Evolutionary conservation across 345 rosid genomes (phyloP).

Genomic region (Kandelia obovata): DNA sequence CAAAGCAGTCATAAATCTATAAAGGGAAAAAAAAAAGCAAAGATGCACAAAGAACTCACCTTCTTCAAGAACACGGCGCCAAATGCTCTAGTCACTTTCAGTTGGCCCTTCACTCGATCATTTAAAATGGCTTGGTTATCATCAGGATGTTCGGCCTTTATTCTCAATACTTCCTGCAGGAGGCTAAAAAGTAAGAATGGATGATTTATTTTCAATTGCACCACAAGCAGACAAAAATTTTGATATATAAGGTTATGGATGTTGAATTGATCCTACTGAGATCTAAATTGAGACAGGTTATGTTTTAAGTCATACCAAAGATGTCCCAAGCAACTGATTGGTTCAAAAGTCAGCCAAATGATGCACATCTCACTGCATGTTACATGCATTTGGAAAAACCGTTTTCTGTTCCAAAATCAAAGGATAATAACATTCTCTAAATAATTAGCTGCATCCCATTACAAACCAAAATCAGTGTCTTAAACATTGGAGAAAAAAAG

Average conservation of each 20-base stretch:
- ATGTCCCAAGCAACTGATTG: neutral
- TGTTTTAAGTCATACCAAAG: neutral
- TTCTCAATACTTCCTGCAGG: slow-evolving; percentile 73
- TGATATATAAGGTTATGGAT: neutral
- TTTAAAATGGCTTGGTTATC: slow-evolving; percentile 74
- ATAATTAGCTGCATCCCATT: neutral
- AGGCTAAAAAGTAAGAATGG: slow-evolving; percentile 10
- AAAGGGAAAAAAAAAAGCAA: neutral
- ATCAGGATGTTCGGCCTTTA: slow-evolving; percentile 82
- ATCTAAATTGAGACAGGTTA: neutral
- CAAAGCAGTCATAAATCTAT: neutral
- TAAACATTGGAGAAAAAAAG: no score
- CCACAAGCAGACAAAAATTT: slow-evolving; percentile 4
- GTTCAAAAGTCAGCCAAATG: slow-evolving; percentile 4
- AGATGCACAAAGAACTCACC: slow-evolving; percentile 40
- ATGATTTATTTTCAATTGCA: slow-evolving; percentile 11
- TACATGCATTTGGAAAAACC: neutral
- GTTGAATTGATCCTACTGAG: neutral
- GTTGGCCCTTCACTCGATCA: slow-evolving; percentile 89
- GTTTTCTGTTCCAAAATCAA: neutral
- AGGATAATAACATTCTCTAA: neutral
- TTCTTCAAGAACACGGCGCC: slow-evolving; percentile 95
- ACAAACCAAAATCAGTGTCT: neutral
- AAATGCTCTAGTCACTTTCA: slow-evolving; percentile 92
- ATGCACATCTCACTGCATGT: neutral